phyloP scores from a whole-genome alignment of 176 grass and related monocot species.

The Hyparrhenia diplandra region DNA sequence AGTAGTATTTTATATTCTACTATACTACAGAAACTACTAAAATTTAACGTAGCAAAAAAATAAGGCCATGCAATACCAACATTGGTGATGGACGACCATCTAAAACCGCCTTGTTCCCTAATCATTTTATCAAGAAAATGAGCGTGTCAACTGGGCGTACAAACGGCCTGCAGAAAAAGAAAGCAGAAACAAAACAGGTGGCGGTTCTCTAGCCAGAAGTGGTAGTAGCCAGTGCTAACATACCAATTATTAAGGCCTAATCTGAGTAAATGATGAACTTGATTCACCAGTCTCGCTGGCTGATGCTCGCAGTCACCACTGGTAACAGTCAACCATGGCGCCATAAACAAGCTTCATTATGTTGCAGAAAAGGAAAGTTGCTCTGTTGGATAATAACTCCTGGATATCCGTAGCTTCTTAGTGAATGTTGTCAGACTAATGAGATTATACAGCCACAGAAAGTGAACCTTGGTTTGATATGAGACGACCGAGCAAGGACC shows the following conservation, averaged over 20 bases:
- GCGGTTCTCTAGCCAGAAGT: neutral
- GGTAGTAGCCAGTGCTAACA: neutral
- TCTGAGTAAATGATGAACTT: neutral
- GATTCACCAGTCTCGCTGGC: neutral
- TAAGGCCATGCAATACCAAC: neutral
- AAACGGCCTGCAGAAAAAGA: neutral
- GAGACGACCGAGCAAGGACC: neutral
- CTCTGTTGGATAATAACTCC: conserved; percentile 1
- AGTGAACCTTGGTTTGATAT: neutral
- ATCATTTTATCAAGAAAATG: neutral
- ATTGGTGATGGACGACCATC: neutral
- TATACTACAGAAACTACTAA: neutral
- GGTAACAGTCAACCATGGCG: neutral
- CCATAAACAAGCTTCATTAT: neutral
- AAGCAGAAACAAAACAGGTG: neutral
- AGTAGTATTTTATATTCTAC: neutral
- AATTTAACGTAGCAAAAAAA: neutral
- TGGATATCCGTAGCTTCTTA: neutral
- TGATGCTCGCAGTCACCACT: neutral
- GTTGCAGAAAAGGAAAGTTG: neutral
- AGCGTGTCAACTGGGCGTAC: neutral
- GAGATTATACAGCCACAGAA: neutral
- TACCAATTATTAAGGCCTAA: neutral
- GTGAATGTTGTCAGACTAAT: neutral
- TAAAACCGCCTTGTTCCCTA: neutral